Conservation (phyloP, 257 asterid species). For the Solanum virginianum region DNA sequence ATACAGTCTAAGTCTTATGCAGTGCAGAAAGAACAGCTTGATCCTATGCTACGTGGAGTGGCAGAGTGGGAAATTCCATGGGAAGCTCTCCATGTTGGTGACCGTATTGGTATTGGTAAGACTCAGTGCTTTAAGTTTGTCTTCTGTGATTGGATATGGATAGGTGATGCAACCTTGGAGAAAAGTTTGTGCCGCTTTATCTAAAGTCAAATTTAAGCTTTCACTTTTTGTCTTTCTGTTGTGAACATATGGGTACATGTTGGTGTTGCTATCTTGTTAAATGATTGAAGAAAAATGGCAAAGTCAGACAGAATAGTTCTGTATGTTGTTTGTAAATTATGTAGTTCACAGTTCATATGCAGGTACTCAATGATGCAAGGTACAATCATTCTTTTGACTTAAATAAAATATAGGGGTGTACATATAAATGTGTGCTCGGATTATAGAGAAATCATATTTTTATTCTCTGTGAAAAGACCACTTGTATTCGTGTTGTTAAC, state of each 20-base stretch:
- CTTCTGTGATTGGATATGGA: not conserved
- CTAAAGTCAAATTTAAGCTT: not conserved
- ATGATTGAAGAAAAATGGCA: not conserved
- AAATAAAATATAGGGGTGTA: not conserved
- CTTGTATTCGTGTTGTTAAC: not conserved
- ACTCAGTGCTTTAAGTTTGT: not conserved
- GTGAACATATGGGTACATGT: not conserved
- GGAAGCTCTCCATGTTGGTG: conserved; percentile 97
- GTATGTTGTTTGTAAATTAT: not conserved
- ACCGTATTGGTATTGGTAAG: conserved; percentile 95
- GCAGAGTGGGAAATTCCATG: conserved; percentile 79
- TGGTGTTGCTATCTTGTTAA: not conserved
- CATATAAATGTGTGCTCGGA: not conserved
- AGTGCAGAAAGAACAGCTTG: conserved; percentile 35
- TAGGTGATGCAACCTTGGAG: not conserved
- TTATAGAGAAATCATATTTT: not conserved
- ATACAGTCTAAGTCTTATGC: conserved; percentile 25
- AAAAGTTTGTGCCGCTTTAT: not conserved
- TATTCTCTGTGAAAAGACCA: not conserved
- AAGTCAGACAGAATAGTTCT: not conserved
- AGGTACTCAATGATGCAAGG: not conserved
- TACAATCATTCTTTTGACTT: not conserved
- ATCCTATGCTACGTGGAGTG: conserved; percentile 58
- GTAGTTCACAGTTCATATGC: not conserved
- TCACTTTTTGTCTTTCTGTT: not conserved